Evolutionary conservation across 2,329 filamentous ascomycete genomes (phyloP).

Genomic region (Sclerotinia borealis): DNA sequence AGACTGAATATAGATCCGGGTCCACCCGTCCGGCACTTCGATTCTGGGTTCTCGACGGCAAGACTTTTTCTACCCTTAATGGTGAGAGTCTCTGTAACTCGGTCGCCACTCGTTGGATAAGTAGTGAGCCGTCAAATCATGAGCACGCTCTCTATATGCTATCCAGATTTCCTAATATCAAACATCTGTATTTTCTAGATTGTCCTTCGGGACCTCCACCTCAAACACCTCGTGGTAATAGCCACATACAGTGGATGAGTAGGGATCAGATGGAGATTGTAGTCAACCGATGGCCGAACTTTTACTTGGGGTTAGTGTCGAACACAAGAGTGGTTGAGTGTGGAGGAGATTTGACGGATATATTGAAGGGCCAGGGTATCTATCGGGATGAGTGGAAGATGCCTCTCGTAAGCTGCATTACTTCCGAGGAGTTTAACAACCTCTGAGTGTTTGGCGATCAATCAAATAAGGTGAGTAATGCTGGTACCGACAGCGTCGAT

Average conservation of each 20-base stretch:
- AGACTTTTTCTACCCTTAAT: background rate
- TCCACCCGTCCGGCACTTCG: fast-evolving
- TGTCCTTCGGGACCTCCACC: background rate
- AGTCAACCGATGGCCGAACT: fast-evolving
- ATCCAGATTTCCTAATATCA: background rate
- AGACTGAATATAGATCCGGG: background rate
- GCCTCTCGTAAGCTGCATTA: background rate
- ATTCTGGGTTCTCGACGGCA: background rate
- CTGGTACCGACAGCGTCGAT: background rate
- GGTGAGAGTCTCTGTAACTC: background rate
- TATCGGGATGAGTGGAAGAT: background rate
- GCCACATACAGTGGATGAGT: background rate
- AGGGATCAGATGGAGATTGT: too few relatives aligned
- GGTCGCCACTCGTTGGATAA: background rate
- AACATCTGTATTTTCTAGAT: background rate
- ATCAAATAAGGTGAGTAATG: background rate
- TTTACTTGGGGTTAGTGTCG: fast-evolving
- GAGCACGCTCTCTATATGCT: background rate
- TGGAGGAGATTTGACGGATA: background rate
- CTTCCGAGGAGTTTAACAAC: background rate
- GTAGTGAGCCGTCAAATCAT: background rate
- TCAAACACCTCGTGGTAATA: background rate
- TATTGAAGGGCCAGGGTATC: background rate
- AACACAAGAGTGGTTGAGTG: fast-evolving
- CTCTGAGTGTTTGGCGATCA: background rate